Conservation (phyloP, 2,329 filamentous ascomycete genomes). For the Epichloe brachyelytri region DNA sequence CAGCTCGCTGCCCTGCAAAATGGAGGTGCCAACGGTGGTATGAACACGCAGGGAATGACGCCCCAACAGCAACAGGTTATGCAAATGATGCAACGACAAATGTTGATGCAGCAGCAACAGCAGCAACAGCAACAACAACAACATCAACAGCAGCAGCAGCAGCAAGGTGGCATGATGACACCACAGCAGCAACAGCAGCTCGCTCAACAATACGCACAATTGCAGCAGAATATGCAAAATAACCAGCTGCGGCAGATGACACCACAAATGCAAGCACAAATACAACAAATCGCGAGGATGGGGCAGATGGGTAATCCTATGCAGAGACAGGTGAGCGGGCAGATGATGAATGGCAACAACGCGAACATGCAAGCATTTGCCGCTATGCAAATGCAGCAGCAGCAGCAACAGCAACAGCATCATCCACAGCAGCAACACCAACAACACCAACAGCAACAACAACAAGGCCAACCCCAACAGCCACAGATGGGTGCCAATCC, state of each 20-base stretch:
- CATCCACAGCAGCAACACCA: slow-evolving; percentile 10
- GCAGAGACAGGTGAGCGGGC: slow-evolving; percentile 23
- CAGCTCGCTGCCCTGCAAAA: slow-evolving; percentile 29
- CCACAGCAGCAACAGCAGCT: slow-evolving; percentile 29
- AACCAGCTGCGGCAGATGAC: slow-evolving; percentile 21
- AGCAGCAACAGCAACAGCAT: slow-evolving; percentile 21
- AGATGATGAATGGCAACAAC: slow-evolving; percentile 29
- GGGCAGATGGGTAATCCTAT: slow-evolving; percentile 25
- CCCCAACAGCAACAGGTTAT: slow-evolving; percentile 26
- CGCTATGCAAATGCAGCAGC: slow-evolving; percentile 23
- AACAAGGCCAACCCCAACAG: slow-evolving; percentile 17
- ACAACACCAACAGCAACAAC: slow-evolving; percentile 15
- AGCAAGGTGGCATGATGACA: slow-evolving; percentile 27
- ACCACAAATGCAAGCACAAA: slow-evolving; percentile 25
- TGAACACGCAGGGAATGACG: slow-evolving; percentile 24
- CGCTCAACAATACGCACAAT: slow-evolving; percentile 30
- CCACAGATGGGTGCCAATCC: slow-evolving; percentile 17
- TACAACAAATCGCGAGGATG: slow-evolving; percentile 26
- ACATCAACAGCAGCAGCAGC: slow-evolving; percentile 17
- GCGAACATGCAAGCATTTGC: slow-evolving; percentile 26
- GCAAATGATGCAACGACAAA: slow-evolving; percentile 25
- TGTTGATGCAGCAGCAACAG: slow-evolving; percentile 27
- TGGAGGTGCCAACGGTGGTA: slow-evolving; percentile 21
- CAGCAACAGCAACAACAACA: slow-evolving; percentile 17
- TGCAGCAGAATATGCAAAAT: slow-evolving; percentile 29